A percentile compares a stretch with the other conserved stretches of the same genome.
Conservation (phyloP, 2,329 filamentous ascomycete species). For the Periconia macrospinosa region DNA sequence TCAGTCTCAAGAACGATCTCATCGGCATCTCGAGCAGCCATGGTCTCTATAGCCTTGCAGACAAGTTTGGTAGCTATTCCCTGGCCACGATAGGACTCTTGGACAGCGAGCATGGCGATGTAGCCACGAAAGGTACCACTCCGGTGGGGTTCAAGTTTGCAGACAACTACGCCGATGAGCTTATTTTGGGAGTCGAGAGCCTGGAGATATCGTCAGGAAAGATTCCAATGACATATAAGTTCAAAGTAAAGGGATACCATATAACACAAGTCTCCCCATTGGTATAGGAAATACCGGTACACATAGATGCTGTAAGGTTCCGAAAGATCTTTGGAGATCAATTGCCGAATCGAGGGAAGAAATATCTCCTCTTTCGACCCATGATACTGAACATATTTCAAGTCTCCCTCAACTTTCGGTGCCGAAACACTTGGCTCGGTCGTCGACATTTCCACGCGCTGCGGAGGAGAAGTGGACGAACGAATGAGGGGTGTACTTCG, state of each 20-base stretch:
- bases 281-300: slow-evolving; percentile 95
- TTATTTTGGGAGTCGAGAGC: slow-evolving; percentile 47
- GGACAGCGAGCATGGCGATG: slow-evolving; percentile 97
- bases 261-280: slow-evolving; percentile 97
- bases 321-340: slow-evolving; percentile 95
- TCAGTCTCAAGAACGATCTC: slow-evolving; percentile 97
- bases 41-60: slow-evolving; percentile 86
- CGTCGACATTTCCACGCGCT: slow-evolving; percentile 8
- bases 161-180: slow-evolving; percentile 89
- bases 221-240: background rate
- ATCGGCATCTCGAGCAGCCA: slow-evolving; percentile 81
- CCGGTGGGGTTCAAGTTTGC: slow-evolving; percentile 88
- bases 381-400: slow-evolving; percentile 63
- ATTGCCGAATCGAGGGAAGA: slow-evolving; percentile 81
- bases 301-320: slow-evolving; percentile 99
- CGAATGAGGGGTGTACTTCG: slow-evolving; percentile 1
- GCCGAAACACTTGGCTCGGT: slow-evolving; percentile 13
- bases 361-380: slow-evolving; percentile 63
- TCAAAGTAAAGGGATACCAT: slow-evolving; percentile 61
- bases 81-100: slow-evolving; percentile 74
- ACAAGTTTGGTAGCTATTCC: slow-evolving; percentile 88
- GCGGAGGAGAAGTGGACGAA: background rate
- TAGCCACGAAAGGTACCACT: slow-evolving; percentile 88
- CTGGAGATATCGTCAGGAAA: slow-evolving; percentile 11
- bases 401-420: slow-evolving; percentile 37